A percentile compares a stretch with the other conserved stretches of the same genome.
phyloP scores from a whole-genome alignment of 192 early-diverging fungal species.

The Fimicolochytrium jonesii region DNA sequence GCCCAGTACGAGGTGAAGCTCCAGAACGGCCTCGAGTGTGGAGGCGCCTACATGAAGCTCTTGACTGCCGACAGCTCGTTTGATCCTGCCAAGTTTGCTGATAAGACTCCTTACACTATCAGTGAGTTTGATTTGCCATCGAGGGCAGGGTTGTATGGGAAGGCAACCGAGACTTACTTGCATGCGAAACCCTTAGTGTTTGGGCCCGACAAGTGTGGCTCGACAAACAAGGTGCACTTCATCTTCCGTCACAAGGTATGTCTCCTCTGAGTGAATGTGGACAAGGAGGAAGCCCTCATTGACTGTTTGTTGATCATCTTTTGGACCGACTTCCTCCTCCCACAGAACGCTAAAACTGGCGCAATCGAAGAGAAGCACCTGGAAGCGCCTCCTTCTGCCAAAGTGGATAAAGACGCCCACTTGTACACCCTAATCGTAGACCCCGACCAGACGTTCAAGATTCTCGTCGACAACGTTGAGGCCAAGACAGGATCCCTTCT shows the following conservation, averaged over 20 bases:
- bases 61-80: constrained; percentile 62
- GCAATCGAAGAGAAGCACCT: constrained; percentile 84
- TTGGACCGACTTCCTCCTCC: no score
- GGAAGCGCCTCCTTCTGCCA: constrained; percentile 66
- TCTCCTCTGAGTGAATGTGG: no score
- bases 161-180: no score
- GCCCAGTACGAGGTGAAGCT: constrained; percentile 91
- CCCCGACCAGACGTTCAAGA: constrained; percentile 77
- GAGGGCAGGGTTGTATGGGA: no score
- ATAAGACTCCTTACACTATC: constrained; percentile 84
- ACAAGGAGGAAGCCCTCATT: no score
- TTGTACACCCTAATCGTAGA: constrained; percentile 83
- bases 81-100: constrained; percentile 64
- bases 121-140: constrained; percentile 36
- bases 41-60: constrained; percentile 91
- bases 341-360: constrained; percentile 72
- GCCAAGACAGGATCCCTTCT: constrained; percentile 67
- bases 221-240: constrained; percentile 86
- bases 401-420: constrained; percentile 57
- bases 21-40: constrained; percentile 80
- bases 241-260: constrained; percentile 78
- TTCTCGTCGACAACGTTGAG: constrained; percentile 69
- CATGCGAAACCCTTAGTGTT: constrained; percentile 88
- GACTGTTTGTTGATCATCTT: no score
- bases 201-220: constrained; percentile 94